Evolutionary conservation across 768 basidiomycete species (phyloP), one percentile per base, ranked within the genome.

Genomic region (Calocybe gangraenosa): DNA sequence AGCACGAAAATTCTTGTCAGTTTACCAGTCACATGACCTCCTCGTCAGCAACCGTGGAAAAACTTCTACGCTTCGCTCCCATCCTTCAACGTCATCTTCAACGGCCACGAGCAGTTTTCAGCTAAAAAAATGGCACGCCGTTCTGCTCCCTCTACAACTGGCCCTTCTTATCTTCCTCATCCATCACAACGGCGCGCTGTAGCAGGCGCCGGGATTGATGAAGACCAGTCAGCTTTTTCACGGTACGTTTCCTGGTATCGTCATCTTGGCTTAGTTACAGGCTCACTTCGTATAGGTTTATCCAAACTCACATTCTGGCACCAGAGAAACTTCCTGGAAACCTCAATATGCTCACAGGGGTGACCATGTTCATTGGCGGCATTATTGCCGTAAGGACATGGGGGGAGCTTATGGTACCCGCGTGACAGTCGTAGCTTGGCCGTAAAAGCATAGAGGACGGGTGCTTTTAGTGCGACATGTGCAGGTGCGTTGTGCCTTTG

Each of bases 281-380:
- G n/a, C n/a, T n/a, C n/a, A n/a, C 6, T 50, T 31, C 18, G 33
- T 35, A 33, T 14, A 71, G 74, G 42, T 76, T 77, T 55, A 58
- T 77, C 38, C 74, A 82, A 44, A 79, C 79, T 39, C 79, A 90
- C 66, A 69, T 90, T 18, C 75, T 75, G 46, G 75, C 85, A 39
- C 82, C 83, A 8, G 86, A 90, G 52, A 89, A 90, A 62, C 55
- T 84, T 13, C 68, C 74, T 10, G 88, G 88, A 47, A 92, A 91
- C 60, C 55, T 89, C 58, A 86, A 74, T 58, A 76, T 90, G 49
- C 54, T 81, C 36, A 78, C 81, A 7, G 83, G 83, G 15, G 65
- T 83, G 6, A 69, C 73, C 5, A 65, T 89, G 49, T 92, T 91
- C 55, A 65, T 79, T 19, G 84, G 78, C 21, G 86, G 87, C 2